phyloP scores from a whole-genome alignment of 805 yeast genomes.

The Lachancea mirantina region DNA sequence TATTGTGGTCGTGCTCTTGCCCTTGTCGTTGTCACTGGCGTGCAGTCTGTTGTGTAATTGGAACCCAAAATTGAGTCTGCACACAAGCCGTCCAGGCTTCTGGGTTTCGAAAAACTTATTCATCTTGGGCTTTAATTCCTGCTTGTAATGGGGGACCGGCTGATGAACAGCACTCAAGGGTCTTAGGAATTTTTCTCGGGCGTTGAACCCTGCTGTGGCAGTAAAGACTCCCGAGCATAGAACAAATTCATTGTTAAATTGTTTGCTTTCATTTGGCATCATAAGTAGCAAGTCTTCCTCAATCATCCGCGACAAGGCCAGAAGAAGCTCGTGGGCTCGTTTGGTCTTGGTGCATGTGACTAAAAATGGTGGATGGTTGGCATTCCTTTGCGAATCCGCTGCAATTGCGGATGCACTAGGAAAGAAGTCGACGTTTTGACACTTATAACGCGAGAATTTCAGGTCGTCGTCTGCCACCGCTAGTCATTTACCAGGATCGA shows the following conservation, averaged over 20 bases:
- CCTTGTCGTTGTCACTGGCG: slow-evolving; percentile 40
- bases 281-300: slow-evolving; percentile 62
- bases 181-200: slow-evolving; percentile 43
- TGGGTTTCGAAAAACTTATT: slow-evolving; percentile 55
- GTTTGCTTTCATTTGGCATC: slow-evolving; percentile 33
- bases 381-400: slow-evolving; percentile 6
- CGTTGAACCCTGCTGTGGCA: slow-evolving; percentile 71
- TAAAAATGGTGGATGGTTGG: slow-evolving; percentile 15
- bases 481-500: slow-evolving; percentile 16
- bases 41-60: slow-evolving; percentile 52
- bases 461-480: slow-evolving; percentile 9
- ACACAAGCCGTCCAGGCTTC: slow-evolving; percentile 47
- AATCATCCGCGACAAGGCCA: slow-evolving; percentile 32
- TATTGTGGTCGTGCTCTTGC: slow-evolving; percentile 24
- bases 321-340: slow-evolving; percentile 15
- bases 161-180: slow-evolving; percentile 56
- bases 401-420: slow-evolving; percentile 11
- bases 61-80: slow-evolving; percentile 62
- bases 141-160: slow-evolving; percentile 64
- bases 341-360: slow-evolving; percentile 13
- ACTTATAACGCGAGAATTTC: slow-evolving; percentile 9
- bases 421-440: slow-evolving; percentile 12
- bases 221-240: slow-evolving; percentile 51
- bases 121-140: slow-evolving; percentile 55
- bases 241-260: slow-evolving; percentile 47